Evolutionary conservation across 495 filamentous ascomycete species (phyloP).

Genomic region (Darksidea phi): DNA sequence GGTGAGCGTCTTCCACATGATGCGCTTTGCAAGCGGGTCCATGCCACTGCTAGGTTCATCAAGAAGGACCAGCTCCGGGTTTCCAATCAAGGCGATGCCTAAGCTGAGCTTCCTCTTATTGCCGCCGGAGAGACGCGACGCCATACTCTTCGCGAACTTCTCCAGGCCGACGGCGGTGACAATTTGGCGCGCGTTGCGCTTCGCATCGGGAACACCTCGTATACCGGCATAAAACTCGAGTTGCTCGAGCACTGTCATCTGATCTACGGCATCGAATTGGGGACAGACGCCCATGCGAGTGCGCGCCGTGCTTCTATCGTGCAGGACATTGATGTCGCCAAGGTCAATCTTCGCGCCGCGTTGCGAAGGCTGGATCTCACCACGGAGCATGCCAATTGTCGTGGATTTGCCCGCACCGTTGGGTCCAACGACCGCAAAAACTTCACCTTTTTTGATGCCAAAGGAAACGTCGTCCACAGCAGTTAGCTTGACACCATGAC

Average conservation of each 20-base stretch:
- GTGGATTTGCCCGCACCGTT: slow-evolving; percentile 38
- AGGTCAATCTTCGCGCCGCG: slow-evolving; percentile 21
- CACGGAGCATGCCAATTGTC: slow-evolving; percentile 32
- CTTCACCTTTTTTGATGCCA: slow-evolving; percentile 39
- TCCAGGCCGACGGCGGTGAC: slow-evolving; percentile 45
- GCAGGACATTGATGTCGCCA: slow-evolving; percentile 8
- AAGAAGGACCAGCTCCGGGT: slow-evolving; percentile 68
- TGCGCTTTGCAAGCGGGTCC: slow-evolving; percentile 69
- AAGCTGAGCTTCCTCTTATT: slow-evolving; percentile 70
- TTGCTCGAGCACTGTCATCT: slow-evolving; percentile 68
- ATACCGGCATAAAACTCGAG: slow-evolving; percentile 66
- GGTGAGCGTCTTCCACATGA: slow-evolving; percentile 60
- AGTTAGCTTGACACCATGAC: slow-evolving; percentile 24
- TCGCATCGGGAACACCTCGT: slow-evolving; percentile 57
- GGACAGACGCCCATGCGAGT: slow-evolving; percentile 37
- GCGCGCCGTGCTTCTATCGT: slow-evolving; percentile 20
- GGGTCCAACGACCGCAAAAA: slow-evolving; percentile 43
- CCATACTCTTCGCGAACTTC: slow-evolving; percentile 55
- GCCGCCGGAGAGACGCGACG: slow-evolving; percentile 64
- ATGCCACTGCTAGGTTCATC: slow-evolving; percentile 61
- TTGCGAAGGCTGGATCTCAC: slow-evolving; percentile 30
- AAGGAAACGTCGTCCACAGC: slow-evolving; percentile 46
- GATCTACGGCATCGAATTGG: slow-evolving; percentile 53
- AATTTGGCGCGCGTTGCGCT: slow-evolving; percentile 52
- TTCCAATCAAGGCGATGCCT: slow-evolving; percentile 70